Base-by-base conservation (phyloP, 352 stramenopile species). In the Achlya hypogyna region DNA sequence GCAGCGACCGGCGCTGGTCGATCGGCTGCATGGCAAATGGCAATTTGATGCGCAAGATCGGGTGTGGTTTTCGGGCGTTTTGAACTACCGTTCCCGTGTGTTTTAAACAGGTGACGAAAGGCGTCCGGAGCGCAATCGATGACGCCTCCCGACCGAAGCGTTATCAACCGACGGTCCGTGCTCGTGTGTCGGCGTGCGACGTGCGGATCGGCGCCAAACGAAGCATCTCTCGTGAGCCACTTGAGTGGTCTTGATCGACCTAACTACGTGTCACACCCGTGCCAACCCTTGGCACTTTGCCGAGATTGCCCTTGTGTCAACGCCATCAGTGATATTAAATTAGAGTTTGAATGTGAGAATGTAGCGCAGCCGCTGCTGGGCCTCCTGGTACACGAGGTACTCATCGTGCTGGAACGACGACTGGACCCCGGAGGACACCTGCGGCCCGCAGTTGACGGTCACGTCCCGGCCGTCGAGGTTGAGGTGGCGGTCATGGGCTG, bases 321-420 rank as follows among this genome's bases (percentile, higher is more conserved):
- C 6, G 6, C 29, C 6, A 54, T 54, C 22, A 49, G 22, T 49
- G 22, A 49, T 49, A 49, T 18, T 49, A 54, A 54, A 53, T 77
- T 65, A 77, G 20, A 69, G 62, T 42, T 74, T 60, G 51, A 77
- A 72, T 31, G 63, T 65, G 43, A 77, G 51, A 40, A 77, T 70
- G 68, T 74, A 77, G 34, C 72, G 72, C 23, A 77, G 60, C 35
- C 72, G 70, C 35, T 77, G 72, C 52, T 77, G 72, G 18, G 29
- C 53, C 67, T 77, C 72, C 22, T 76, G 53, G 56, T 77, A 77
- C 22, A 77, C 49, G 25, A 78, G 66, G 29, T 63, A 71, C 52
- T 78, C 72, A 34, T 78, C 67, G 51, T 78, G 72, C n/a, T 59
- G 64, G 64, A 78, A 78, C 0, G 35, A 53, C 54, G 49, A 69